Conservation (phyloP, 495 filamentous ascomycete genomes). For the Penicillium argentinense region DNA sequence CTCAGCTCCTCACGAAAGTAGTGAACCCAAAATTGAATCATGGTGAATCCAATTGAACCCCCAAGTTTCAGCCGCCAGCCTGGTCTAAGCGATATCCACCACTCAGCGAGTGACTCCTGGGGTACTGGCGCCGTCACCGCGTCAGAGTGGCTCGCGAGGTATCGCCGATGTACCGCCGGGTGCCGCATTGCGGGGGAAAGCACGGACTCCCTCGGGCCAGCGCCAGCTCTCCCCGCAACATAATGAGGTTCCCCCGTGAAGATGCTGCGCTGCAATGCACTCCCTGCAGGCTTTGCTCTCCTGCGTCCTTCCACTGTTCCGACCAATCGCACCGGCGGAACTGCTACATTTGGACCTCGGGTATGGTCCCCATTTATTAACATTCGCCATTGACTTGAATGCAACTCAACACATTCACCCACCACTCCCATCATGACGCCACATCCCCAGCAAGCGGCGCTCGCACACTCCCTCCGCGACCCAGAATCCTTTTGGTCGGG, state of each 20-base stretch:
- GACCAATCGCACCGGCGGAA: constrained; percentile 1
- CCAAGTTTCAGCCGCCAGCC: constrained; percentile 12
- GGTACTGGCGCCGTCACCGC: neutral
- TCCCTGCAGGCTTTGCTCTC: too few species aligned
- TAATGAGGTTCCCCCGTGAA: neutral
- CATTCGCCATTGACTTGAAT: too few species aligned
- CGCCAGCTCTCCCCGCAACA: constrained; percentile 11
- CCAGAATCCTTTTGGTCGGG: constrained; percentile 76
- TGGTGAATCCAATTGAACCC: neutral
- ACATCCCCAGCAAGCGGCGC: constrained; percentile 42
- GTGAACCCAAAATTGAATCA: too few species aligned
- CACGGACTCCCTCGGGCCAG: constrained; percentile 15
- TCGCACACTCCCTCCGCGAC: constrained; percentile 38
- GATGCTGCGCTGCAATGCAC: neutral
- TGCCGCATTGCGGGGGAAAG: constrained; percentile 14
- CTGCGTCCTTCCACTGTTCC: too few species aligned
- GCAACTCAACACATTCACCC: neutral
- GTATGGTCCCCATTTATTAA: too few species aligned
- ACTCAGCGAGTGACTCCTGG: neutral
- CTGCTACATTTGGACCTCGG: too few species aligned
- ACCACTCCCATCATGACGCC: constrained; percentile 10
- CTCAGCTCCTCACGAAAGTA: too few species aligned
- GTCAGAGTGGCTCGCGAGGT: neutral
- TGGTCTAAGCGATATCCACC: too few species aligned
- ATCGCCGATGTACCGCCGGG: neutral